A percentile compares a stretch with the other conserved stretches of the same genome.
phyloP scores from a whole-genome alignment of 495 filamentous ascomycete species.

The Achaetomiella virescens region DNA sequence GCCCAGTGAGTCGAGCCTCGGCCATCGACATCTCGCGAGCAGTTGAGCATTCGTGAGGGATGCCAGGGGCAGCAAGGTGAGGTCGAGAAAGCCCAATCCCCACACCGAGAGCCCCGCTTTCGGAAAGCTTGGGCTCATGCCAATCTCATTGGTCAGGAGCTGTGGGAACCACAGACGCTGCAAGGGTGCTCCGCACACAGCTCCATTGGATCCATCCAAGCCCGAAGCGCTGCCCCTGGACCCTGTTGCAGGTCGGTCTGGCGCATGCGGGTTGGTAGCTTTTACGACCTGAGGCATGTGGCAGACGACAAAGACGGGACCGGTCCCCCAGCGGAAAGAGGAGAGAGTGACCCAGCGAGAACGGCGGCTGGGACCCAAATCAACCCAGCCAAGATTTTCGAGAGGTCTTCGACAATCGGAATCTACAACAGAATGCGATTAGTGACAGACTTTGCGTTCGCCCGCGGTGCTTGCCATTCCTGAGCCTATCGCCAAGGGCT shows the following conservation, averaged over 20 bases:
- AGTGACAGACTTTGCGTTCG: not conserved
- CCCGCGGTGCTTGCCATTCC: not conserved
- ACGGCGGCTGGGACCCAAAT: too few relatives aligned
- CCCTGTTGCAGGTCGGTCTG: not conserved
- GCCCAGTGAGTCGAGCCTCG: too few relatives aligned
- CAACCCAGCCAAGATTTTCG: not conserved
- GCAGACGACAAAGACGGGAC: not conserved
- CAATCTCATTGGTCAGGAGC: constrained; percentile 10
- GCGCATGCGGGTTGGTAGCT: too few relatives aligned
- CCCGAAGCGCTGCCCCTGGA: constrained; percentile 14
- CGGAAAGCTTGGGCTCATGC: constrained; percentile 4
- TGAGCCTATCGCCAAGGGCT: too few relatives aligned
- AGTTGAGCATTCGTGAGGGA: too few relatives aligned
- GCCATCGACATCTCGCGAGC: too few relatives aligned
- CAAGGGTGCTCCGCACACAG: not conserved
- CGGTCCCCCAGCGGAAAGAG: too few relatives aligned
- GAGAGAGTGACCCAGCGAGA: not conserved
- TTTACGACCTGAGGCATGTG: too few relatives aligned
- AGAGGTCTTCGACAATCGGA: not conserved
- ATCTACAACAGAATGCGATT: not conserved
- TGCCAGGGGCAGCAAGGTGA: too few relatives aligned
- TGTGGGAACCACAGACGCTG: constrained; percentile 5
- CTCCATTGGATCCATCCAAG: not conserved
- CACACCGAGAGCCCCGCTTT: not conserved
- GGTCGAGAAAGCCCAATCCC: too few relatives aligned